phyloP scores from a whole-genome alignment of 2,329 filamentous ascomycete species.

The Monosporascus ibericus region DNA sequence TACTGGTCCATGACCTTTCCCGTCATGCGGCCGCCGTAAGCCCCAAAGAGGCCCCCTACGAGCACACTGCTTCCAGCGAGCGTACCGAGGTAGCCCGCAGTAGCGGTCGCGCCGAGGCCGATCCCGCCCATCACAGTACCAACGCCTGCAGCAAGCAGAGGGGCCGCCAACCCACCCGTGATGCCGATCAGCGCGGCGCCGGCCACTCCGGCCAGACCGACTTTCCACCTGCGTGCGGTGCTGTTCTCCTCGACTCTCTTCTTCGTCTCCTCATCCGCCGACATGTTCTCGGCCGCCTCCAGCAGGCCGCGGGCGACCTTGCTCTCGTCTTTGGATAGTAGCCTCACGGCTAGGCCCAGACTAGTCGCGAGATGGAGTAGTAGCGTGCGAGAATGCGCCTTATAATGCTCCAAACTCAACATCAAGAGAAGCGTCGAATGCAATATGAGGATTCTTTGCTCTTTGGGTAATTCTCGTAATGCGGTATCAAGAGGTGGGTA shows the following conservation, averaged over 20 bases:
- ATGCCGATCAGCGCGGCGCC: slow-evolving; percentile 62
- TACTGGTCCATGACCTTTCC: slow-evolving; percentile 84
- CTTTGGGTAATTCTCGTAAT: slow-evolving; percentile 52
- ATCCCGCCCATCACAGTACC: slow-evolving; percentile 73
- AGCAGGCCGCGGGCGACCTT: slow-evolving; percentile 71
- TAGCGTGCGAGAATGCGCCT: slow-evolving; percentile 65
- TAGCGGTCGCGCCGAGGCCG: slow-evolving; percentile 71
- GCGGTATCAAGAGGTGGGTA: slow-evolving; percentile 57
- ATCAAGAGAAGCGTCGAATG: slow-evolving; percentile 67
- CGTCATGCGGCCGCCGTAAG: slow-evolving; percentile 78
- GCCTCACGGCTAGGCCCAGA: slow-evolving; percentile 58
- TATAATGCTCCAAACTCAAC: slow-evolving; percentile 72
- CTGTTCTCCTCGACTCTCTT: slow-evolving; percentile 59
- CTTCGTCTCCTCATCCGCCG: slow-evolving; percentile 57
- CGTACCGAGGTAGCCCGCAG: slow-evolving; percentile 73
- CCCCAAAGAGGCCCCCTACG: slow-evolving; percentile 80
- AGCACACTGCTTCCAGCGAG: slow-evolving; percentile 74
- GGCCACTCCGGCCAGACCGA: slow-evolving; percentile 39
- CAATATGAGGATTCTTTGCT: slow-evolving; percentile 60
- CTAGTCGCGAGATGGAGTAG: slow-evolving; percentile 66
- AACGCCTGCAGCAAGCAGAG: slow-evolving; percentile 73
- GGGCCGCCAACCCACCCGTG: slow-evolving; percentile 69
- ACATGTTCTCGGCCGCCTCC: slow-evolving; percentile 61
- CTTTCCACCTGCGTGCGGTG: slow-evolving; percentile 62
- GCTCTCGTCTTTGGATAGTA: slow-evolving; percentile 66